Conservation (phyloP, 140 eudicot species). For the Flaveria floridana region DNA sequence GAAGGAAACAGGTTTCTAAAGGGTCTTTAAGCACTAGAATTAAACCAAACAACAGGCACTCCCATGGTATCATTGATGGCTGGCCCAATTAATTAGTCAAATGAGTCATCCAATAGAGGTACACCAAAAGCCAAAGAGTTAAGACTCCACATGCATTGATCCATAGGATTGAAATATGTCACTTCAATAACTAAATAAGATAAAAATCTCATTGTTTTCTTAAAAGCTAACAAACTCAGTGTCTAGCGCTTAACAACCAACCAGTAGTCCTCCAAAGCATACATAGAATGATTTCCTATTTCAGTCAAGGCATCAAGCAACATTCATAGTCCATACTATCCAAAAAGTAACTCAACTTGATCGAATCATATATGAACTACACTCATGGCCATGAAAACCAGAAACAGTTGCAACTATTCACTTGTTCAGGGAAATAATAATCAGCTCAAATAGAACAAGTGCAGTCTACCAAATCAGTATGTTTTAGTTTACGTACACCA, state of each 20-base stretch:
- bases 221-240: not conserved
- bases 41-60: not conserved
- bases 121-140: constrained; percentile 2
- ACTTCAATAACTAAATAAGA: not conserved
- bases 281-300: not conserved
- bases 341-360: not conserved
- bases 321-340: constrained; percentile 13
- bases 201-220: too few species aligned
- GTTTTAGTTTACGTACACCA: not conserved
- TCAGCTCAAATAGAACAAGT: not conserved
- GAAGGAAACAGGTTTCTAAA: not conserved
- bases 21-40: not conserved
- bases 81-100: constrained; percentile 5
- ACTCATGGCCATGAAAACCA: not conserved
- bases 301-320: not conserved
- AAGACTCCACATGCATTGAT: constrained; percentile 18
- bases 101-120: not conserved
- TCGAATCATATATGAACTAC: not conserved
- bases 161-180: not conserved
- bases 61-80: not conserved
- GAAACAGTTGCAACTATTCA: constrained; percentile 14
- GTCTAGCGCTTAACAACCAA: not conserved
- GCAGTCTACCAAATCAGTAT: constrained; percentile 1
- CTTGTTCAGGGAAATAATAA: not conserved
- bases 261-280: not conserved